These are phyloP conservation scores for Backusella morwellensis DNA, from an alignment of 192 early-diverging fungal genomes.

Conservation along the genomic window DNA sequence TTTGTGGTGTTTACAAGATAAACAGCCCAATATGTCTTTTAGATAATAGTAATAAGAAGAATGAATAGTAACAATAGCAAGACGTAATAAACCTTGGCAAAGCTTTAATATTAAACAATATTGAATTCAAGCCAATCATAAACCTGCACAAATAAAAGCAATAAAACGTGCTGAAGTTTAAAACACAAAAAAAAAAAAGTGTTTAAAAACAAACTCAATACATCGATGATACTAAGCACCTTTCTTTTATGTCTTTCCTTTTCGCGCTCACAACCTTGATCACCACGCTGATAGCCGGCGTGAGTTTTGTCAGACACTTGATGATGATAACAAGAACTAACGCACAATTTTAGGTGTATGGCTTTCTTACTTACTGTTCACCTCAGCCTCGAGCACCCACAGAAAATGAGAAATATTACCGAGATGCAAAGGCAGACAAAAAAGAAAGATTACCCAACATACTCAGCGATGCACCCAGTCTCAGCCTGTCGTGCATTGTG, in stretches of 20 bases:
- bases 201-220: background rate
- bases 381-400: constrained; percentile 48
- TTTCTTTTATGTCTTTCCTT: background rate
- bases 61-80: background rate
- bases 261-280: background rate
- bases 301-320: background rate
- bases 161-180: background rate
- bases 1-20: background rate
- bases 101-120: background rate
- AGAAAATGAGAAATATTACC: constrained; percentile 53
- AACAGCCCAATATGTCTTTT: background rate
- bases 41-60: background rate
- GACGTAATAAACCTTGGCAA: background rate
- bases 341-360: constrained; percentile 26
- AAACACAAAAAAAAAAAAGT: background rate
- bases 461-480: constrained; percentile 42
- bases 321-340: background rate
- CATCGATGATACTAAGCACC: background rate
- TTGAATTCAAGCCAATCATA: background rate
- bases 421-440: constrained; percentile 31
- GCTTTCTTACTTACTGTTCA: constrained; percentile 27
- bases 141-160: background rate
- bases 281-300: background rate
- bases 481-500: constrained; percentile 76
- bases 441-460: constrained; percentile 38